These are phyloP conservation scores for Fraxinus sp. DNA, from an alignment of 305 asterid species.

Conservation along the genomic window DNA sequence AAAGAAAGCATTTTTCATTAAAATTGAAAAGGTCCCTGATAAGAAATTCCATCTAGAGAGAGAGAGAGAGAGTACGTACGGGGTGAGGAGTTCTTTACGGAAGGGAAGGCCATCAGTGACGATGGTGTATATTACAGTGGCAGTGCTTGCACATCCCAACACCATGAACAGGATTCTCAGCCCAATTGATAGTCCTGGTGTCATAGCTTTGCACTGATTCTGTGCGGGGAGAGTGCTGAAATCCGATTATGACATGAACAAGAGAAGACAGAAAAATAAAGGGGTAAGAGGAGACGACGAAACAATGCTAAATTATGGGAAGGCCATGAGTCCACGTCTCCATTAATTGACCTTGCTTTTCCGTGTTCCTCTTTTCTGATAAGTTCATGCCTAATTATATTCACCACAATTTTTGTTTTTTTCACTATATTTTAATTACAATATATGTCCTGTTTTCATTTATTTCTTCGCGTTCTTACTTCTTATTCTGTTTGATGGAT, in stretches of 20 bases:
- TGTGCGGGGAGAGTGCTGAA: not conserved
- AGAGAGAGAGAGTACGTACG: conserved; percentile 36
- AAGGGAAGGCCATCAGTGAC: conserved; percentile 71
- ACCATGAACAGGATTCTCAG: conserved; percentile 50
- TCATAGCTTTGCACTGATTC: conserved; percentile 39
- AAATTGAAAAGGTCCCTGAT: not conserved
- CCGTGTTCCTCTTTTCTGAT: not conserved
- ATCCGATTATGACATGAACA: not conserved
- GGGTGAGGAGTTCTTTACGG: conserved; percentile 66
- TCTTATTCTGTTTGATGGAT: too few relatives aligned
- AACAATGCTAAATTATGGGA: conserved; percentile 27
- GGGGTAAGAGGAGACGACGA: not conserved
- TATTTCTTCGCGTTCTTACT: too few relatives aligned
- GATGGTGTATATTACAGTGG: conserved; percentile 47
- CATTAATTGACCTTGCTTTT: conserved; percentile 11
- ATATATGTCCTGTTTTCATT: too few relatives aligned
- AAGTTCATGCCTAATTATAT: too few relatives aligned
- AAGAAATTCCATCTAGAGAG: not conserved
- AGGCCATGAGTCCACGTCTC: conserved; percentile 44
- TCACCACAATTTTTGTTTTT: too few relatives aligned
- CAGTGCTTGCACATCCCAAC: conserved; percentile 53
- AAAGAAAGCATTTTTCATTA: not conserved
- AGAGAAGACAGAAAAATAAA: not conserved
- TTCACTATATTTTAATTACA: too few relatives aligned
- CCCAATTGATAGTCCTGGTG: conserved; percentile 38